Base-by-base conservation (phyloP, 2,329 filamentous ascomycete genomes). In the Paradendryphiella salina region DNA sequence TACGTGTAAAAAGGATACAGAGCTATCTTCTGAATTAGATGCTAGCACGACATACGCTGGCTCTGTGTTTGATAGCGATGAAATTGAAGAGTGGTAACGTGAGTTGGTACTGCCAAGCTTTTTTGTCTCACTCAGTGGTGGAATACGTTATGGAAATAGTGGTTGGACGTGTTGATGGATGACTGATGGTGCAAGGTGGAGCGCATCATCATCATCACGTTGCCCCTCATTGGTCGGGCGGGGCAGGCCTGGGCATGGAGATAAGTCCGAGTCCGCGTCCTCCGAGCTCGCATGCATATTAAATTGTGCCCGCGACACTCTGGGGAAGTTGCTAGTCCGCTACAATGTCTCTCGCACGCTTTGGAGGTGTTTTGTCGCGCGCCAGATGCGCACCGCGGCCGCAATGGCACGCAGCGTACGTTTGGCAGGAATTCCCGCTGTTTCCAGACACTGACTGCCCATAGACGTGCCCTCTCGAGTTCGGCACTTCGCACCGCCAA, bases 401-500 rank as follows among this genome's bases (percentile, higher is more conserved):
- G 28, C 67, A 70, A 67, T 70, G 67, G 62, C 62, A 64, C 13
- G 63, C 65, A 54, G 61, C 62, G 70, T 72, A 67, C 40, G 62
- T 55, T 35, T 23, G 15, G 15, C 31, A 3, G 17, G 13, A 18
- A 33, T 43, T 40, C 11, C 13, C 31, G 33, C 11, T 40, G 5
- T 26, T 39, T 14, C 14, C 44, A 20, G 11, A 31, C 42, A 50
- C 61, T 69, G 57, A 69, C 52, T 41, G 7, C n/a, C 11, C 15
- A 17, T 56, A 73, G 69, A 54, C 67, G 67, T 60, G 63, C 67
- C 31, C 67, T 73, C 53, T 71, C 70, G 31, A 69, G 62, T 63
- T 69, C 65, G 44, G 52, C 67, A 35, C 43, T 61, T 42, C 70
- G 65, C 59, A 50, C 54, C 50, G 57, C 63, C 45, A 67, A 60